Evolutionary conservation across 805 yeast species (phyloP).

Genomic region (Kluyveromyces aestuarii): DNA sequence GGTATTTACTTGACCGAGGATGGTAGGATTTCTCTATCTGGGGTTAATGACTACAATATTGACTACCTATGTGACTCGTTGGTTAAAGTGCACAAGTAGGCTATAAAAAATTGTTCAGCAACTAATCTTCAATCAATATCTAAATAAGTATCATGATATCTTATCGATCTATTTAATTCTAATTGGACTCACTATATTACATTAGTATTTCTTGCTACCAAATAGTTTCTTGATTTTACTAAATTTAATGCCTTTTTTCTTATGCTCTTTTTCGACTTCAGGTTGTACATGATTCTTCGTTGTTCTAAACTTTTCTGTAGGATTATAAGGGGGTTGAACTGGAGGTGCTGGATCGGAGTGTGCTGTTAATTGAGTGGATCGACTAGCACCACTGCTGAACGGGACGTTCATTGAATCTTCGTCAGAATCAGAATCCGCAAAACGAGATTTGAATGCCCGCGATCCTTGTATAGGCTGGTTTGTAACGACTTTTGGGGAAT

Average conservation of each 20-base stretch:
- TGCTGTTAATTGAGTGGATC: slow-evolving; percentile 8
- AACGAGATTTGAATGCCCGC: slow-evolving; percentile 42
- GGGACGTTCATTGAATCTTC: slow-evolving; percentile 24
- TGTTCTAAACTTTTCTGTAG: background rate
- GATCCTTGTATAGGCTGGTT: background rate
- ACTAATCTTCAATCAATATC: background rate
- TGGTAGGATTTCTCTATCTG: slow-evolving; percentile 89
- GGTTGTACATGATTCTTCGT: background rate
- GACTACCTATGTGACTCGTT: slow-evolving; percentile 37
- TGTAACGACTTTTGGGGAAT: background rate
- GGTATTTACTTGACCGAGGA: slow-evolving; percentile 81
- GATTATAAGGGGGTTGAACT: slow-evolving; percentile 1
- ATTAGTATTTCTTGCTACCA: slow-evolving; percentile 27
- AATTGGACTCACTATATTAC: background rate
- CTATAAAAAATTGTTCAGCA: background rate
- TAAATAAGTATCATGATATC: too few relatives aligned
- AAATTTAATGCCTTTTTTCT: slow-evolving; percentile 27
- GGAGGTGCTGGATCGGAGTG: slow-evolving; percentile 4
- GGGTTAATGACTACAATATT: slow-evolving; percentile 73
- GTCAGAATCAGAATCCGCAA: slow-evolving; percentile 59
- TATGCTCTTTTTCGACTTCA: slow-evolving; percentile 4
- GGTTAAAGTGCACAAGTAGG: background rate
- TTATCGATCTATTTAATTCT: background rate
- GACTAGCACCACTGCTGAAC: slow-evolving; percentile 10
- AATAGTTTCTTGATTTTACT: slow-evolving; percentile 34